Evolutionary conservation across 1,139 yeast species (phyloP).

Genomic region (Chernovozyma aurita): DNA sequence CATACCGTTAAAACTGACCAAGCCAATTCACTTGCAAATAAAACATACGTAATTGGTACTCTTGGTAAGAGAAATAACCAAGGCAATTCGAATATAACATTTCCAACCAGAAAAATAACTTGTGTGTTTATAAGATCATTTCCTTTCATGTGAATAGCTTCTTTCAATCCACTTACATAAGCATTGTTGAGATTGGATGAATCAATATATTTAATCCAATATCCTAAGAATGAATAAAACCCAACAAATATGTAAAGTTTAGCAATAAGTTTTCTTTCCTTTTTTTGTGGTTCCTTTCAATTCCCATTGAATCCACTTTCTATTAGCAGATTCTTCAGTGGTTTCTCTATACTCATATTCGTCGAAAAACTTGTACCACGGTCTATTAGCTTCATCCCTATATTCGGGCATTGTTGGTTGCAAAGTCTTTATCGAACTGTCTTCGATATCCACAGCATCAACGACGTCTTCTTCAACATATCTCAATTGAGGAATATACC

Average conservation of each 20-base stretch:
- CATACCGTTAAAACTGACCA: slow-evolving; percentile 67
- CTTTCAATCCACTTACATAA: slow-evolving; percentile 60
- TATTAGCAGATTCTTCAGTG: slow-evolving; percentile 26
- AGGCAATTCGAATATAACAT: slow-evolving; percentile 41
- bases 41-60: slow-evolving; percentile 49
- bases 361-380: slow-evolving; percentile 61
- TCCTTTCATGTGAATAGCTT: slow-evolving; percentile 54
- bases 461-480: slow-evolving; percentile 9
- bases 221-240: slow-evolving; percentile 55
- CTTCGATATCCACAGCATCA: background rate
- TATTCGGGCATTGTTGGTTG: slow-evolving; percentile 28
- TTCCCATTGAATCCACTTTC: slow-evolving; percentile 63
- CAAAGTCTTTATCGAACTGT: background rate
- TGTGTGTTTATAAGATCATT: slow-evolving; percentile 61
- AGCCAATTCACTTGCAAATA: slow-evolving; percentile 54
- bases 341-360: slow-evolving; percentile 55
- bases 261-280: slow-evolving; percentile 49
- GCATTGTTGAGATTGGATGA: slow-evolving; percentile 58
- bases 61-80: slow-evolving; percentile 34
- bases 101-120: slow-evolving; percentile 47
- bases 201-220: slow-evolving; percentile 70
- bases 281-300: slow-evolving; percentile 51
- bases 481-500: slow-evolving; percentile 20
- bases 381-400: slow-evolving; percentile 57
- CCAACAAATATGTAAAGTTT: slow-evolving; percentile 61